Evolutionary conservation across 1,284 basidiomycete genomes (phyloP), one percentile per base, ranked within the genome.

Genomic region (Ceraceosorus bombacis): DNA sequence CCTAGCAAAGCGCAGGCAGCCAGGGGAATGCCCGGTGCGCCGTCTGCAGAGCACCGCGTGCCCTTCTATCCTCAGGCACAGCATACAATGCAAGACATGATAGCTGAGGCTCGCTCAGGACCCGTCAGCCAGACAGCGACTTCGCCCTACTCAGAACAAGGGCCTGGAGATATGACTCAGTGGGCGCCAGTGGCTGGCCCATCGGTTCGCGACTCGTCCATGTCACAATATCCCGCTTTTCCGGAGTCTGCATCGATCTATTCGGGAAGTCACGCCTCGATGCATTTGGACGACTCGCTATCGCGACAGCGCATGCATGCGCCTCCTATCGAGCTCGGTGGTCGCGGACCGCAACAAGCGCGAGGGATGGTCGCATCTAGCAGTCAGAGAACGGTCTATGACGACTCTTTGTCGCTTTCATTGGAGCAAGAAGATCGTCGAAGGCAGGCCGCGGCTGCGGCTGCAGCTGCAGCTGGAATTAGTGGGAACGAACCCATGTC

Each of bases 241-340:
- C 70, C 70, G 9, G 69, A 72, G 12, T 71, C 69, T 41, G 70
- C 67, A 1, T 72, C 70, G 6, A 27, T 60, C n/a, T 68, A 70
- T 54, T 62, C 61, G 9, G 53, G 55, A 6, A 68, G 66, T 59
- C 62, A 59, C 17, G 53, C 52, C 49, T 63, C 63, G 38, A 54
- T 58, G 5, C 64, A 66, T 5, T 63, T 63, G 51, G 66, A 68
- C 37, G 46, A 48, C 46, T 41, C 12, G 6, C 36, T 40, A 53
- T 41, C 27, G 56, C 50, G 56, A 58, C 46, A n/a, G 46, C 46
- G 27, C 27, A 27, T 27, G 27, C 27, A 27, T 27, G 27, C 27
- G 27, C 27, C 27, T 27, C 27, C 27, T 27, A 27, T 27, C 27
- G 27, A 27, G 27, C 27, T 27, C 27, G 27, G 27, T 27, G 27